Conservation (phyloP, 768 basidiomycete species). For the Pleurotus giganteus region DNA sequence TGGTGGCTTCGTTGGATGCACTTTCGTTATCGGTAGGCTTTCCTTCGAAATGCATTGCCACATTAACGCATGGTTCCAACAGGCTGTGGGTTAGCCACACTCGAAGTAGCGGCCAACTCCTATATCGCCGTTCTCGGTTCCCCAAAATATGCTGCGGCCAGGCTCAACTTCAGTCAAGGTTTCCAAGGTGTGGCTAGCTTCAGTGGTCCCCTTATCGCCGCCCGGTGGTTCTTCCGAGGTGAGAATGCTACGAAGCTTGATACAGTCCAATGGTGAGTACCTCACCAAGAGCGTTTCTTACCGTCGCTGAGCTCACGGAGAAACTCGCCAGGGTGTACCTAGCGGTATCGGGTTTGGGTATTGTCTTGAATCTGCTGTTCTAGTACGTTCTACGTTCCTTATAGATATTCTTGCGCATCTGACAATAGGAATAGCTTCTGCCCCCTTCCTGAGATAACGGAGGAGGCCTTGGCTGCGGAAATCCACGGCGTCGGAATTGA, state of each 20-base stretch:
- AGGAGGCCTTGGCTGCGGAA: conserved; percentile 57
- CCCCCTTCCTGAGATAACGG: conserved; percentile 66
- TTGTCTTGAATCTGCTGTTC: conserved; percentile 62
- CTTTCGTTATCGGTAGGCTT: conserved; percentile 59
- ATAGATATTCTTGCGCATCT: conserved; percentile 4
- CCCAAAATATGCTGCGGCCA: conserved; percentile 68
- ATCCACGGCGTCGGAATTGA: conserved; percentile 39
- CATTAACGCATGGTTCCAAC: conserved; percentile 12
- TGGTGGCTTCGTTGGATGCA: conserved; percentile 73
- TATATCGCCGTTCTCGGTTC: conserved; percentile 70
- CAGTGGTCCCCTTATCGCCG: conserved; percentile 71
- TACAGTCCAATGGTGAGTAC: conserved; percentile 63
- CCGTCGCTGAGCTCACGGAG: conserved; percentile 2
- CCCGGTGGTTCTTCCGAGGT: conserved; percentile 71
- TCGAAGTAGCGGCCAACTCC: conserved; percentile 79
- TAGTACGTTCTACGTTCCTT: conserved; percentile 31
- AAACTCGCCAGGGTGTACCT: conserved; percentile 52
- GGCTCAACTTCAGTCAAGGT: conserved; percentile 78
- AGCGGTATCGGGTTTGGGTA: conserved; percentile 61
- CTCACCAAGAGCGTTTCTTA: not conserved
- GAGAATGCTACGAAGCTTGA: conserved; percentile 58
- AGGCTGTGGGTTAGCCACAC: conserved; percentile 65
- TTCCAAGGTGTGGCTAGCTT: conserved; percentile 78
- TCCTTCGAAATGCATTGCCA: conserved; percentile 9
- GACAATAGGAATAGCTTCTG: conserved; percentile 46